A percentile compares a stretch with the other conserved stretches of the same genome.
Evolutionary conservation across 108 stramenopile genomes (phyloP).

Genomic region (Cyclotella cryptica): DNA sequence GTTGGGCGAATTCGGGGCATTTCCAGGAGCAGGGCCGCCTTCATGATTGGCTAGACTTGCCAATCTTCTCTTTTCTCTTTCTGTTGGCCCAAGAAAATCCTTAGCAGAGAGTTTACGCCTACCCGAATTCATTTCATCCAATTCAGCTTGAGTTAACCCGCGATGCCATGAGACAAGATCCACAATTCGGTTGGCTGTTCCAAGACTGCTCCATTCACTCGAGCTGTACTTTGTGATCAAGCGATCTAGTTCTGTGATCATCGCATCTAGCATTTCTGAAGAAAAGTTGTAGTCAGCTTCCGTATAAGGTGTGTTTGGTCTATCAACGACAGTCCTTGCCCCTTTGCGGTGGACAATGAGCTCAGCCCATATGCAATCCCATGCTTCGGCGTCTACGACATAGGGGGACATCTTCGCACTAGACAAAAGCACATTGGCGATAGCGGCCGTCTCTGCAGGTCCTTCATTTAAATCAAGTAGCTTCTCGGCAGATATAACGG

Average conservation of each 20-base stretch:
- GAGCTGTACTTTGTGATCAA: constrained; percentile 43
- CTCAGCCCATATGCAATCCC: constrained; percentile 46
- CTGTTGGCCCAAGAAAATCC: constrained; percentile 45
- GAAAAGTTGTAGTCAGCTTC: constrained; percentile 15
- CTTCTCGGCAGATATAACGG: constrained; percentile 45
- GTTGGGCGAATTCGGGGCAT: not conserved
- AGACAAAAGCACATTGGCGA: constrained; percentile 21
- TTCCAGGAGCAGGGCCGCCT: not conserved
- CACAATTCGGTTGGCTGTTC: constrained; percentile 42
- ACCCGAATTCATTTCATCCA: constrained; percentile 34
- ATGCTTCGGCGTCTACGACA: constrained; percentile 31
- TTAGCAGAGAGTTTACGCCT: constrained; percentile 28
- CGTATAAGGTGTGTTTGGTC: not conserved
- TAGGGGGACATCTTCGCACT: constrained; percentile 19
- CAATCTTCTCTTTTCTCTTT: constrained; percentile 3
- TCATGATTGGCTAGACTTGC: not conserved
- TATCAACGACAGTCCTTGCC: constrained; percentile 33
- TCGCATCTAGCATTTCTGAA: constrained; percentile 17
- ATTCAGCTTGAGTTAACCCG: constrained; percentile 19
- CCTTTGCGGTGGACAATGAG: constrained; percentile 35
- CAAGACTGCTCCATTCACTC: constrained; percentile 26
- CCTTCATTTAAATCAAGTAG: constrained; percentile 21
- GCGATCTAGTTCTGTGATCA: constrained; percentile 37
- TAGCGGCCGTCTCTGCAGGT: constrained; percentile 25
- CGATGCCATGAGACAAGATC: constrained; percentile 33